Percentiles rank a stretch among this genome's conserved stretches.
phyloP scores from a whole-genome alignment of 2,329 filamentous ascomycete genomes.

The Penicillium sp. region DNA sequence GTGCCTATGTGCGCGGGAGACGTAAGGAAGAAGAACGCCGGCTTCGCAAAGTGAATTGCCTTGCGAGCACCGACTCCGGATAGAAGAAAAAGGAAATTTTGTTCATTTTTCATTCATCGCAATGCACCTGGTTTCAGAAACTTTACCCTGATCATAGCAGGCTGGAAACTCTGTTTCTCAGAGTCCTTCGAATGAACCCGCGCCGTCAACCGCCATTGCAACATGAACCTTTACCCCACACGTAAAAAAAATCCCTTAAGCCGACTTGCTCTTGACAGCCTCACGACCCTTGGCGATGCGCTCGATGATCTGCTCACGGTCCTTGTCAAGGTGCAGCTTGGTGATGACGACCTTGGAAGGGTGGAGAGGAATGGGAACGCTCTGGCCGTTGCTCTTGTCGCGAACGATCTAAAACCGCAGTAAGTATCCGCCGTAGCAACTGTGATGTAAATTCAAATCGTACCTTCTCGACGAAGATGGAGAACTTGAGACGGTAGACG shows the following conservation, averaged over 20 bases:
- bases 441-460: not conserved
- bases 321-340: slow-evolving; percentile 85
- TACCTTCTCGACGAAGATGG: slow-evolving; percentile 90
- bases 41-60: slow-evolving; percentile 1
- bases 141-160: slow-evolving; percentile 26
- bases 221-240: slow-evolving; percentile 64
- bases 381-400: slow-evolving; percentile 97
- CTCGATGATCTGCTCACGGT: slow-evolving; percentile 50
- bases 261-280: slow-evolving; percentile 56
- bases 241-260: slow-evolving; percentile 60
- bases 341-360: slow-evolving; percentile 97
- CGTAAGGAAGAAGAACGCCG: slow-evolving; percentile 5
- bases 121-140: slow-evolving; percentile 28
- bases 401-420: slow-evolving; percentile 59
- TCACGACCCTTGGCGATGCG: slow-evolving; percentile 50
- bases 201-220: slow-evolving; percentile 49
- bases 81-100: slow-evolving; percentile 66
- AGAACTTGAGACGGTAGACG: slow-evolving; percentile 98
- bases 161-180: slow-evolving; percentile 21
- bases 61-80: slow-evolving; percentile 26
- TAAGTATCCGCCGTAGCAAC: not conserved
- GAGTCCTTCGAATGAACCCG: slow-evolving; percentile 27
- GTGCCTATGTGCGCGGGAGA: slow-evolving; percentile 10
- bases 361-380: slow-evolving; percentile 89
- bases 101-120: slow-evolving; percentile 58